Conservation (phyloP, 306 rosid genomes). For the Castanea crenata region DNA sequence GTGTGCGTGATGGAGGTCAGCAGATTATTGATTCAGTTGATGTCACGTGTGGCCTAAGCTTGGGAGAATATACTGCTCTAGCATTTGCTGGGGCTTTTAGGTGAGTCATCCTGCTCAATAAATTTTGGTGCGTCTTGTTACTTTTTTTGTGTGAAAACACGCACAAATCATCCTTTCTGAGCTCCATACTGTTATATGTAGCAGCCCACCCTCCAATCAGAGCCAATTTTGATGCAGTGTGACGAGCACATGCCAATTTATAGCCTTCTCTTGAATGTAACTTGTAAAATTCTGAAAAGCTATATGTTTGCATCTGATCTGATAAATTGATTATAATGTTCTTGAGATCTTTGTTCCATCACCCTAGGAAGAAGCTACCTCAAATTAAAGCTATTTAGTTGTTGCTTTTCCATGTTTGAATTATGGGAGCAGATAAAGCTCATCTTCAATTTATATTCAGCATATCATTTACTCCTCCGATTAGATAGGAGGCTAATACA, state of each 20-base stretch:
- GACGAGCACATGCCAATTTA: neutral
- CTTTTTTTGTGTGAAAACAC: neutral
- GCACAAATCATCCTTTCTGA: neutral
- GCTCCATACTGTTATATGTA: neutral
- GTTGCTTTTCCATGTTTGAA: neutral
- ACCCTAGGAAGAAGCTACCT: neutral
- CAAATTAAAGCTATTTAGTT: slow-evolving; percentile 1
- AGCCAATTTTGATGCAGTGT: neutral
- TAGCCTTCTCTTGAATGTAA: slow-evolving; percentile 8
- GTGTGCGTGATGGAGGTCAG: slow-evolving; percentile 84
- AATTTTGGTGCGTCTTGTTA: neutral
- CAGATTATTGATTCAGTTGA: slow-evolving; percentile 89
- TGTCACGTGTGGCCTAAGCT: slow-evolving; percentile 92
- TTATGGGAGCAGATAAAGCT: neutral
- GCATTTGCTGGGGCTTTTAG: slow-evolving; percentile 94
- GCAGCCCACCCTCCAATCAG: slow-evolving; percentile 7
- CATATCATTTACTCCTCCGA: neutral
- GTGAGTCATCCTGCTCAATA: slow-evolving; percentile 36
- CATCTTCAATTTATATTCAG: neutral
- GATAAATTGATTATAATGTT: neutral
- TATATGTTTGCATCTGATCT: slow-evolving; percentile 11
- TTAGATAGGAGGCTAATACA: neutral
- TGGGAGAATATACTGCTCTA: slow-evolving; percentile 97
- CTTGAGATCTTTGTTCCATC: neutral
- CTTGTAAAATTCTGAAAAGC: neutral